These are phyloP conservation scores for Mycena crocata DNA, from an alignment of 768 basidiomycete genomes.

Conservation along the genomic window DNA sequence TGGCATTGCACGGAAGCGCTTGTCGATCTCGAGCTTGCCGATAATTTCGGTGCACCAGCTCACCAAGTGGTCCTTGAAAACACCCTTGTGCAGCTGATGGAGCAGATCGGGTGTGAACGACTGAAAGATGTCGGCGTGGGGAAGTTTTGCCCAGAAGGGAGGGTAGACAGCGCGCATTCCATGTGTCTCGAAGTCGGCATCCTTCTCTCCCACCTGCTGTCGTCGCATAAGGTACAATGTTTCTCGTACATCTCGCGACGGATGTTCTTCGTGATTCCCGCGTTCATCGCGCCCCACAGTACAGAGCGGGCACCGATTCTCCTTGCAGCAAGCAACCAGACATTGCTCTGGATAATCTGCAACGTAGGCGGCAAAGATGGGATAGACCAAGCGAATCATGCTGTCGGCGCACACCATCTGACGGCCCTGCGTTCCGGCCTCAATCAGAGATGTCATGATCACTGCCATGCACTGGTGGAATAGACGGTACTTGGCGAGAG, in stretches of 20 bases:
- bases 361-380: conserved; percentile 1
- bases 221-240: conserved; percentile 36
- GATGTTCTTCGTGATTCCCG: not conserved
- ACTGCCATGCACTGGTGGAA: no score
- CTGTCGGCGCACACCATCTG: not conserved
- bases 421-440: not conserved
- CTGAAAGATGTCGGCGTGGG: conserved; percentile 52
- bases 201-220: conserved; percentile 8
- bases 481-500: no score
- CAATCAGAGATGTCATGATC: no score
- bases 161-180: conserved; percentile 30
- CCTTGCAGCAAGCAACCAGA: conserved; percentile 18
- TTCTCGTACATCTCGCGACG: not conserved
- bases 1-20: conserved; percentile 44
- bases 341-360: not conserved
- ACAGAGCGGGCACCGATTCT: conserved; percentile 18
- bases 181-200: conserved; percentile 31
- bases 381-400: conserved; percentile 9
- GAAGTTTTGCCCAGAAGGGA: conserved; percentile 55
- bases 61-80: conserved; percentile 58
- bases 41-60: conserved; percentile 45
- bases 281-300: conserved; percentile 32
- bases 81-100: conserved; percentile 52
- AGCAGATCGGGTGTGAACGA: conserved; percentile 47
- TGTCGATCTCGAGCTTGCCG: conserved; percentile 47